phyloP scores from a whole-genome alignment of 306 rosid genomes.

The Echinosophora koreensis region DNA sequence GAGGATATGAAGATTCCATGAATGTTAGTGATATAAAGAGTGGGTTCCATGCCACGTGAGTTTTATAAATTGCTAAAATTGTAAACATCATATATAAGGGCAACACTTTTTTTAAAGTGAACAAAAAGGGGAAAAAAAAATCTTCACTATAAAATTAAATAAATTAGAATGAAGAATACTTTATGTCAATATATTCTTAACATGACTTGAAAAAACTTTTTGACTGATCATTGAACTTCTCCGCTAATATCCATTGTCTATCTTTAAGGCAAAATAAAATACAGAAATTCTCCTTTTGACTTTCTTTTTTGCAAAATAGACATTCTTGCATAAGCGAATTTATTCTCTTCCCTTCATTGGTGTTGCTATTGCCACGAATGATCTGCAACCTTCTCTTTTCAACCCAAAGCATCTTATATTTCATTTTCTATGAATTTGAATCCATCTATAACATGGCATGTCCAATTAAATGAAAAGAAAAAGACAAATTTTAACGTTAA shows the following conservation, averaged over 20 bases:
- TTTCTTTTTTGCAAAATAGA: not conserved
- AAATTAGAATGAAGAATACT: no score
- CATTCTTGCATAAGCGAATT: not conserved
- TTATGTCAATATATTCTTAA: no score
- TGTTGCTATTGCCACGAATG: not conserved
- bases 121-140: no score
- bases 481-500: no score
- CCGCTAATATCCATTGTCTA: no score
- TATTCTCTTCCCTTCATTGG: not conserved
- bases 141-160: no score
- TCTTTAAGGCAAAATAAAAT: no score
- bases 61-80: conserved; percentile 9
- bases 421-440: not conserved
- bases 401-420: not conserved
- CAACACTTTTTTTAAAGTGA: no score
- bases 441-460: not conserved
- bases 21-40: not conserved
- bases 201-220: no score
- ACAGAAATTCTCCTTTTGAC: not conserved
- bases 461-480: not conserved
- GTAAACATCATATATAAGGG: not conserved
- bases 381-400: not conserved
- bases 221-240: not conserved
- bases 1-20: not conserved
- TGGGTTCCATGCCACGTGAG: conserved; percentile 6